Evolutionary conservation across 257 asterid species (phyloP), one percentile per base, ranked within the genome.

Genomic region (Solanum acaule): DNA sequence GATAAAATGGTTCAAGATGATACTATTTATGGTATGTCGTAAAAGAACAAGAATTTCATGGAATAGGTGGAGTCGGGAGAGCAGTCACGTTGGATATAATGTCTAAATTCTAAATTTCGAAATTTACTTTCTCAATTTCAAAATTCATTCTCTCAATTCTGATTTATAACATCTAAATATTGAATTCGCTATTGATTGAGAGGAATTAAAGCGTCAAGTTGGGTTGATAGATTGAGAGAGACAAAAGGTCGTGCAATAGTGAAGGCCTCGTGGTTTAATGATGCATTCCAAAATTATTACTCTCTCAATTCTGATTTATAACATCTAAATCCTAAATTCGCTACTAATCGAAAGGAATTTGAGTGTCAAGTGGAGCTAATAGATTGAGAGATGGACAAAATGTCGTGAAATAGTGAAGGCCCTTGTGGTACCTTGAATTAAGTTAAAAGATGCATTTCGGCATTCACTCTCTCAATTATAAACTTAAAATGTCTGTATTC

Each of bases 341-440:
- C 5, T 4, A 22, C 3, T 22, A 10, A 9, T 20, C 2, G 16
- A 34, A 38, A 20, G 18, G 16, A 34, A 67, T 20, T 10, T 12
- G 3, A 37, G 81, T 5, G 2, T 75, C 82, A 27, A 52, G 3
- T 63, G 87, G 84, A 6, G 34, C 71, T 79, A 12, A 20, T 10
- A 61, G 22, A 85, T 16, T 8, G 52, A 83, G 78, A 42, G 11
- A 52, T 67, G 3, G 63, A 86, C 29, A 86, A 22, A 25, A 31
- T 11, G 13, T 68, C 61, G 81, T 87, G 73, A 70, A 85, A 85
- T 77, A 83, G n/a, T 71, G 73, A 77, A 85, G 23, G 31, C 83
- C 83, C 46, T 42, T 49, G 44, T 84, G 67, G 67, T 75, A 71
- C 56, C 6, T 84, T 23, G 15, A 14, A 85, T 68, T 25, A 25